Percentiles rank a stretch among this genome's conserved stretches.
phyloP scores from a whole-genome alignment of 306 rosid genomes.

The Rosa multiflora region DNA sequence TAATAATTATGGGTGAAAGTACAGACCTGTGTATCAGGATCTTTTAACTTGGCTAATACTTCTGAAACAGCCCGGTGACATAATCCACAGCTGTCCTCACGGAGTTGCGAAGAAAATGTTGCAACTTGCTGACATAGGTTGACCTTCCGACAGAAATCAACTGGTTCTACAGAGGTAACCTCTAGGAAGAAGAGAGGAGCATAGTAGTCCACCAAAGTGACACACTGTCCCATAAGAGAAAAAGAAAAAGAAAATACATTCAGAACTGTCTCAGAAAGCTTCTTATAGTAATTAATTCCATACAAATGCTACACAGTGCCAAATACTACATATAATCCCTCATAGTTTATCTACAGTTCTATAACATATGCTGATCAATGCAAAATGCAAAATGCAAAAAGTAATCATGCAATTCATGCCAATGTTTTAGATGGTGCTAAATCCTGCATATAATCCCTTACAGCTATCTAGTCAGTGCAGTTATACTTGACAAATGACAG shows the following conservation, averaged over 20 bases:
- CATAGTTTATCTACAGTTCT: background rate
- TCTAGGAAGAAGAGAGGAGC: conserved; percentile 77
- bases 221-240: conserved; percentile 48
- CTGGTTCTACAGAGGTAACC: conserved; percentile 52
- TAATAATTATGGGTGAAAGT: conserved; percentile 14
- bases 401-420: background rate
- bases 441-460: background rate
- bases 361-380: background rate
- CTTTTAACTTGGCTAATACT: conserved; percentile 57
- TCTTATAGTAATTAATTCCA: background rate
- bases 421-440: background rate
- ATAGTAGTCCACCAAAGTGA: conserved; percentile 72
- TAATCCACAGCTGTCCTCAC: conserved; percentile 62
- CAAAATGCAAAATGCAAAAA: conserved; percentile 1
- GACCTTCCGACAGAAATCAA: conserved; percentile 62
- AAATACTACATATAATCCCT: background rate
- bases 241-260: conserved; percentile 3
- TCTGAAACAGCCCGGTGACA: conserved; percentile 66
- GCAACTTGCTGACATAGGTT: conserved; percentile 59
- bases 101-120: conserved; percentile 43
- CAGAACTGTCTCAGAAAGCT: background rate
- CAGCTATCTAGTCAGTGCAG: background rate
- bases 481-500: background rate
- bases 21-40: conserved; percentile 77
- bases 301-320: background rate